Evolutionary conservation across 164 flowering plant genomes (phyloP).

Genomic region (Vitis amurensis): DNA sequence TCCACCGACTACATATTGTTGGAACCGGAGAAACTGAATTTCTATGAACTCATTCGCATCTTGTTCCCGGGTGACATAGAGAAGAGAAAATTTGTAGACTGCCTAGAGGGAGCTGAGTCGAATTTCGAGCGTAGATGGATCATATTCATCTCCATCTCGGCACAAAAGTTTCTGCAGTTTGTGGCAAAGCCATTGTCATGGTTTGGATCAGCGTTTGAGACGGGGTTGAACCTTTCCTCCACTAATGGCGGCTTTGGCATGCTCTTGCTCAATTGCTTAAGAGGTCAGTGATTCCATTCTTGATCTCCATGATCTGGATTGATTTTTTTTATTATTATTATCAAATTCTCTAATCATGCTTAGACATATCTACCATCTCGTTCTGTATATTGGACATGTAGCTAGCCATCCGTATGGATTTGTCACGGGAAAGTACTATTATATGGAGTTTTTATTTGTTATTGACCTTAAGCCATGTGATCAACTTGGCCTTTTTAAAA

Average conservation of each 20-base stretch:
- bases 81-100: conserved; percentile 25
- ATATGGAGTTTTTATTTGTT: too few species aligned
- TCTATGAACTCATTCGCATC: conserved; percentile 20
- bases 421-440: too few species aligned
- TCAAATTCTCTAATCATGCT: too few species aligned
- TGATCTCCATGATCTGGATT: background rate
- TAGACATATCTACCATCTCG: too few species aligned
- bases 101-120: conserved; percentile 10
- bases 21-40: conserved; percentile 23
- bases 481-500: too few species aligned
- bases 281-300: conserved; percentile 13
- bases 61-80: conserved; percentile 16
- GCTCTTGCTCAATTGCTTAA: conserved; percentile 20
- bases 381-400: too few species aligned
- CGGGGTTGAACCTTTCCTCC: conserved; percentile 24
- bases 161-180: conserved; percentile 17
- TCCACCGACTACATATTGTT: conserved; percentile 22
- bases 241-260: conserved; percentile 8
- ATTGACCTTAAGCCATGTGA: too few species aligned
- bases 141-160: conserved; percentile 31
- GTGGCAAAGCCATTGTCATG: conserved; percentile 19
- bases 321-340: too few species aligned
- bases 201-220: conserved; percentile 30
- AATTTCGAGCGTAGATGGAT: conserved; percentile 17
- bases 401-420: too few species aligned